Conservation (phyloP, 306 rosid genomes). For the Sicyos edulis region DNA sequence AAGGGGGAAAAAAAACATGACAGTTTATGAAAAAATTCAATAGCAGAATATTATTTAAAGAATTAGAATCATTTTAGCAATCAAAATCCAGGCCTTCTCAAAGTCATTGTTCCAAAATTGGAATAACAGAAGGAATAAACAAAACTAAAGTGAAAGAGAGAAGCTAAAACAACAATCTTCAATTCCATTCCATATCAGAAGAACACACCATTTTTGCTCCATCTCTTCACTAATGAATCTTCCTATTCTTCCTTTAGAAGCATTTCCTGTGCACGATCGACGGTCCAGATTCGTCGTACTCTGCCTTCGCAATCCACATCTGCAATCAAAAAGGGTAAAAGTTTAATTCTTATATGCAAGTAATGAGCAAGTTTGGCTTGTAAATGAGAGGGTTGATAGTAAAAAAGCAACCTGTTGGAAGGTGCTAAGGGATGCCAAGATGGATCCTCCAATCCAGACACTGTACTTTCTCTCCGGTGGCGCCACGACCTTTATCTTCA, state of each 20-base stretch:
- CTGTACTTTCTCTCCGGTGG: conserved; percentile 99
- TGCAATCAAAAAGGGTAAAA: conserved; percentile 30
- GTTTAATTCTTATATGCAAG: not conserved
- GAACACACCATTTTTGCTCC: conserved; percentile 9
- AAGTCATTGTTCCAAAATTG: conserved; percentile 45
- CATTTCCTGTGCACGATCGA: conserved; percentile 89
- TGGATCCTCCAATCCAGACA: conserved; percentile 99
- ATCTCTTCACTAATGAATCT: conserved; percentile 25
- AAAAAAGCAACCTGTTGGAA: conserved; percentile 81
- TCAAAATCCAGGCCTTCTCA: conserved; percentile 36
- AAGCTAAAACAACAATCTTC: not conserved
- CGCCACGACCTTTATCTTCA: conserved; percentile 99
- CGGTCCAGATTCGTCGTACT: conserved; percentile 96
- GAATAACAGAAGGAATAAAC: conserved; percentile 24
- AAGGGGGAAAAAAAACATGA: not conserved
- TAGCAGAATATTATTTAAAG: conserved; percentile 16
- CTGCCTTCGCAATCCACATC: conserved; percentile 99
- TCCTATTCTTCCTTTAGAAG: conserved; percentile 46
- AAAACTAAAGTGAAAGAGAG: conserved; percentile 16
- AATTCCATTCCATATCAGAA: conserved; percentile 23
- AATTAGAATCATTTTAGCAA: conserved; percentile 32
- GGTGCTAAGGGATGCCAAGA: conserved; percentile 98
- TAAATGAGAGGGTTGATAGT: not conserved
- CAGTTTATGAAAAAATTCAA: conserved; percentile 5
- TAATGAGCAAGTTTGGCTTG: conserved; percentile 8